Base-by-base conservation (phyloP, 805 yeast genomes). In the Pichia eremophila region DNA sequence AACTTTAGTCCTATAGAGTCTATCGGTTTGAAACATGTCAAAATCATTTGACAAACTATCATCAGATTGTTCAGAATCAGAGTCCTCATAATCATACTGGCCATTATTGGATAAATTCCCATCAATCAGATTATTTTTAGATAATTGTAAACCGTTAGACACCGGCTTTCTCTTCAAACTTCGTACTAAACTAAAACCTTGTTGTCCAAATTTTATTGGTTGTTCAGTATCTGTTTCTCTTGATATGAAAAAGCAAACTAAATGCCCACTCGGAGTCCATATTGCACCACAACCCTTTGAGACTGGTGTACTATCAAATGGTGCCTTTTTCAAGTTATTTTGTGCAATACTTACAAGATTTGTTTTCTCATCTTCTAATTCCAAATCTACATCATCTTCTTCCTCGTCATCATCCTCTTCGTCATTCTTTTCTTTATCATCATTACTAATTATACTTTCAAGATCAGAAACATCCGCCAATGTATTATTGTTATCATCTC, bases 261-360 rank as follows among this genome's bases (percentile, higher is more conserved):
- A 67, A 49, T 78, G 78, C 0, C 96, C 96, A 4, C 78, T 74
- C 12, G 79, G 74, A 0, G 95, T 73, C 96, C 96, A 90, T 1
- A 78, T 70, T 0, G 95, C 96, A 10, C 96, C 96, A 68, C 96
- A 90, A 10, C 89, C 93, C 59, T 86, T 89, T 0, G 97, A 96
- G 14, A 90, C 74, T 0, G 97, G 97, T 0, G 95, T 86, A 39
- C 87, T 81, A 59, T 87, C 95, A 57, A 80, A 75, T 5, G 71
- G 57, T 1, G 69, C 66, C 31, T 57, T 59, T 19, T 57, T 41
- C 25, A 46, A 12, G 41, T 44, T 7, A 37, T 41, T 2, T 28
- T 39, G 31, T 39, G 40, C 36, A 35, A 41, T n/a, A 54, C 10
- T 29, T 12, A 14, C 43, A 34, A 6, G 46, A 10, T 45, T 53